Base-by-base conservation (phyloP, 2,329 filamentous ascomycete species). In the Paecilomyces dactylethromorphus region DNA sequence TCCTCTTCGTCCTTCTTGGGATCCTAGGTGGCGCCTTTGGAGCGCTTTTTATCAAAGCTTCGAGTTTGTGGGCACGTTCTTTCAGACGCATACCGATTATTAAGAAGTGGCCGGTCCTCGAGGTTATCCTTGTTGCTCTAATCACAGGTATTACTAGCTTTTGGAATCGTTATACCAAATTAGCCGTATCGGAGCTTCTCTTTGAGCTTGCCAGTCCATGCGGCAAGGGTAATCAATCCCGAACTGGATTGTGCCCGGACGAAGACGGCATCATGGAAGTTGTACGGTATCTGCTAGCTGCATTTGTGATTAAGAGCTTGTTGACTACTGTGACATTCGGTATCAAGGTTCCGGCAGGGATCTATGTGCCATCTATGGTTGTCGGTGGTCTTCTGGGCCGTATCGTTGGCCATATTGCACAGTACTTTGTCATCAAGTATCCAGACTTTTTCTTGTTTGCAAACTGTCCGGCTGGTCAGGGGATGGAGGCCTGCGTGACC, bases 361-460 rank as follows among this genome's bases (percentile, higher is more conserved):
- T 99, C 65, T 99, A 99, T 67, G 92, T 99, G 1, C 94, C 94
- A 2, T 97, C 93, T 66, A 99, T 99, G 94, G 94, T 97, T 29
- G 91, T 97, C 18, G 94, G 94, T 63, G 94, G 94, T 68, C 79
- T 99, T 18, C 87, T 96, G 79, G 93, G 93, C 31, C 87, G 93
- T 7, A 87, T 94, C 52, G 84, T 96, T 12, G 94, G 94, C 1
- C 94, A 97, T 71, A 74, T 87, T 6, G 86, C 92, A 0, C 93
- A 97, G 71, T 92, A 89, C 75, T 75, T 90, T 56, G 91, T 93
- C 5, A 80, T 95, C 58, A 83, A 82, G 31, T 89, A 87, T 68
- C 89, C 91, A 0, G 76, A 86, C 57, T 88, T 87, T 69, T 78
- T 84, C 13, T 75, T 97, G 6, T 97, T 93, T 78, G 84, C 86